Conservation (phyloP, 169 alveolate species). For the Eimeria mitis region DNA sequence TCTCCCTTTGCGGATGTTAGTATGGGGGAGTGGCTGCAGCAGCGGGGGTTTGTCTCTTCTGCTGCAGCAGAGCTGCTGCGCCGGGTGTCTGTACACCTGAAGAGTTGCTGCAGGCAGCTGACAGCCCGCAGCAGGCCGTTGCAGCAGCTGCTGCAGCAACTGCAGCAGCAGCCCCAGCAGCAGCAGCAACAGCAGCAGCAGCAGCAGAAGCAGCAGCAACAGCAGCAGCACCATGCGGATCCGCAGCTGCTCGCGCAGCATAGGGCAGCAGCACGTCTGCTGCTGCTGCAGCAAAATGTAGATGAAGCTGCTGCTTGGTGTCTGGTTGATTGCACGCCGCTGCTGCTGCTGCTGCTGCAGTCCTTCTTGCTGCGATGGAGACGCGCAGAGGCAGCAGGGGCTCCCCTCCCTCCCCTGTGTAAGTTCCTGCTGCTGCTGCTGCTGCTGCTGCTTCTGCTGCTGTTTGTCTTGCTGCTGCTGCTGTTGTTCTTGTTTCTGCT, state of each 20-base stretch:
- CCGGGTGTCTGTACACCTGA: slow-evolving; percentile 46
- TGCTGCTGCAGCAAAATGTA: slow-evolving; percentile 44
- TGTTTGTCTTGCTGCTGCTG: background rate
- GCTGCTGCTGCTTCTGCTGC: background rate
- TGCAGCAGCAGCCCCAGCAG: background rate
- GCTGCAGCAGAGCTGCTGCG: slow-evolving; percentile 61
- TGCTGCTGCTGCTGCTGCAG: slow-evolving; percentile 50
- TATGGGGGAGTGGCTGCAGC: slow-evolving; percentile 12
- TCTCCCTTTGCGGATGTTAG: background rate
- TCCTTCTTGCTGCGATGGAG: slow-evolving; percentile 23
- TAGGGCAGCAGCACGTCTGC: background rate
- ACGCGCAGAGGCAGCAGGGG: slow-evolving; percentile 8
- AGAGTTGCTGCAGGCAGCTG: slow-evolving; percentile 21
- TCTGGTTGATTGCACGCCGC: slow-evolving; percentile 27
- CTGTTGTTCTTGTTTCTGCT: background rate
- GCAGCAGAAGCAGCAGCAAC: background rate
- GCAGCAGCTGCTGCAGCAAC: slow-evolving; percentile 15
- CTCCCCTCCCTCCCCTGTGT: slow-evolving; percentile 11
- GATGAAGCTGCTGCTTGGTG: slow-evolving; percentile 30
- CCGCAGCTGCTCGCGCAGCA: background rate
- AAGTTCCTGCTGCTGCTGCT: background rate
- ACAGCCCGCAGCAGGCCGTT: slow-evolving; percentile 49
- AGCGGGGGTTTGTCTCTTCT: background rate
- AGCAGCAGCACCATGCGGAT: background rate
- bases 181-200: slow-evolving; percentile 2